Conservation (phyloP, 129 eudicot species). For the Chrysanthemum seticuspe region DNA sequence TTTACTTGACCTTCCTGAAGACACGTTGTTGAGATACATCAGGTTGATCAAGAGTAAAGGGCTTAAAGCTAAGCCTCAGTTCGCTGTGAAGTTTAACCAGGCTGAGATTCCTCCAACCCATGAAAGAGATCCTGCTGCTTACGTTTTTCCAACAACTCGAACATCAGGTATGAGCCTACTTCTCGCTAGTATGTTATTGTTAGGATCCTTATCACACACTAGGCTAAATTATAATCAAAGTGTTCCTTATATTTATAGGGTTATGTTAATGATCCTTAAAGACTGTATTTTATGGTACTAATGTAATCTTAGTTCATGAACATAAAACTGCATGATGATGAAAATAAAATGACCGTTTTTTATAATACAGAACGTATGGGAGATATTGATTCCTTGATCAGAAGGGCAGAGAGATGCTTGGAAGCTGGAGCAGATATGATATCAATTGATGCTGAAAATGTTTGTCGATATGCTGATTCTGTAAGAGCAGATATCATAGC, state of each 20-base stretch:
- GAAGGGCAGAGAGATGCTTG: constrained; percentile 93
- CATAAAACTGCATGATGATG: background rate
- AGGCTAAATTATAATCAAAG: too few relatives aligned
- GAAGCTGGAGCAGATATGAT: constrained; percentile 99
- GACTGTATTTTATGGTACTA: background rate
- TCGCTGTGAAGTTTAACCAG: constrained; percentile 74
- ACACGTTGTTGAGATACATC: constrained; percentile 76
- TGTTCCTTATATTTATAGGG: too few relatives aligned
- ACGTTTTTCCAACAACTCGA: constrained; percentile 61
- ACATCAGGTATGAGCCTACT: constrained; percentile 49
- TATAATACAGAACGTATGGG: constrained; percentile 58
- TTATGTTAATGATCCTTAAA: too few relatives aligned
- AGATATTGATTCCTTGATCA: constrained; percentile 74
- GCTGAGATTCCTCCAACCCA: constrained; percentile 55
- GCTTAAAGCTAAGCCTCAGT: constrained; percentile 76
- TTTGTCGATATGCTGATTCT: constrained; percentile 67
- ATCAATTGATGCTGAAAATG: constrained; percentile 81
- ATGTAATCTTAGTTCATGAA: background rate
- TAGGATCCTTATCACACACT: background rate
- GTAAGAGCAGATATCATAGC: constrained; percentile 79
- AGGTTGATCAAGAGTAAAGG: constrained; percentile 77
- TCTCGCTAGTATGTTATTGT: background rate
- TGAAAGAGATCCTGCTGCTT: constrained; percentile 76
- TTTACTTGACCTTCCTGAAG: constrained; percentile 84
- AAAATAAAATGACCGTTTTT: background rate